Conservation (phyloP, 768 basidiomycete species). For the Tricholoma sp. region DNA sequence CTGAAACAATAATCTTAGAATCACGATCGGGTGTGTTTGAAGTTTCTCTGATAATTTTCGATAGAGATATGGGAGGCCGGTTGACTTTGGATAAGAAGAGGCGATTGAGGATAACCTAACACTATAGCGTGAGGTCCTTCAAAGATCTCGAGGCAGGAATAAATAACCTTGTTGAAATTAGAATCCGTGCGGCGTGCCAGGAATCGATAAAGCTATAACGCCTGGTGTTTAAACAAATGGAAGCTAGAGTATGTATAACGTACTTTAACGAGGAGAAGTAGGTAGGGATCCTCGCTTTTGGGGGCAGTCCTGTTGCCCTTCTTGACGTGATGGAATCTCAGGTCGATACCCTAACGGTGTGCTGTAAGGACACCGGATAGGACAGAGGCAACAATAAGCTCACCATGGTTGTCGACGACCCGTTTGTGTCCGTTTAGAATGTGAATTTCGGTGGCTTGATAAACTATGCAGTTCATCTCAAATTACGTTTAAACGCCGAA, state of each 20-base stretch:
- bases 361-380: conserved; percentile 7
- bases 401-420: conserved; percentile 72
- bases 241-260: conserved; percentile 9
- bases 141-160: neutral
- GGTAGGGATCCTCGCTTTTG: conserved; percentile 98
- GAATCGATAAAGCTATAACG: conserved; percentile 90
- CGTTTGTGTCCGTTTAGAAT: conserved; percentile 41
- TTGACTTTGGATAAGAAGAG: conserved; percentile 97
- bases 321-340: conserved; percentile 97
- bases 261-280: conserved; percentile 97
- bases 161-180: conserved; percentile 83
- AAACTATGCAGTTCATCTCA: conserved; percentile 56
- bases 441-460: conserved; percentile 45
- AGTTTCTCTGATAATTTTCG: conserved; percentile 85
- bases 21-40: conserved; percentile 54
- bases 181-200: conserved; percentile 95
- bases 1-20: conserved; percentile 82
- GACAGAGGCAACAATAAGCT: conserved; percentile 42
- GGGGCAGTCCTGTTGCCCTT: conserved; percentile 92
- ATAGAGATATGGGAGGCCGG: conserved; percentile 94
- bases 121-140: conserved; percentile 17
- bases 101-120: conserved; percentile 86
- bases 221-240: neutral
- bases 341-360: conserved; percentile 80
- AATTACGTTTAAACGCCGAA: conserved; percentile 41